Percentiles rank a stretch among this genome's conserved stretches.
Evolutionary conservation across 108 stramenopile species (phyloP).

Genomic region (Skeletonema tropicum): DNA sequence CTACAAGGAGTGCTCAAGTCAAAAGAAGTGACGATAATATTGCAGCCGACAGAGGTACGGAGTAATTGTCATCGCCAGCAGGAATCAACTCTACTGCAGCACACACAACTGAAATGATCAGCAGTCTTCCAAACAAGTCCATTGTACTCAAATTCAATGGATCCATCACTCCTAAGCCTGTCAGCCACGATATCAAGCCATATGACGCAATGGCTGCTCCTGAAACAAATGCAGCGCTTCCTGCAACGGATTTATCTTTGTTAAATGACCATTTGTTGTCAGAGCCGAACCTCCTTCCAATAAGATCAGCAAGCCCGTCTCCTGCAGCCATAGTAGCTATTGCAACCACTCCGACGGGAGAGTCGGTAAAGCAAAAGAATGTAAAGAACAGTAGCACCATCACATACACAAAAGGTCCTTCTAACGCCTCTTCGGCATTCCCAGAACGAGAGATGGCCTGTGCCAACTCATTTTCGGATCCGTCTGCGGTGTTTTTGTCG

Average conservation of each 20-base stretch:
- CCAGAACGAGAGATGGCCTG: constrained; percentile 73
- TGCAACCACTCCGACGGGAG: constrained; percentile 60
- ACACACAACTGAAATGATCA: constrained; percentile 51
- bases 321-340: constrained; percentile 80
- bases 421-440: constrained; percentile 66
- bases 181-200: constrained; percentile 59
- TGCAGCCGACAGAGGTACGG: constrained; percentile 73
- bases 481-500: constrained; percentile 12
- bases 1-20: constrained; percentile 2
- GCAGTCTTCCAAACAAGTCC: constrained; percentile 45
- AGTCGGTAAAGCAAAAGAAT: constrained; percentile 68
- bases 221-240: constrained; percentile 65
- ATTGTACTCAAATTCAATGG: constrained; percentile 23
- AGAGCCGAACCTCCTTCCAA: constrained; percentile 71
- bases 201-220: constrained; percentile 49
- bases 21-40: constrained; percentile 53
- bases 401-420: constrained; percentile 85
- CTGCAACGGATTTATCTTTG: constrained; percentile 67
- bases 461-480: constrained; percentile 60
- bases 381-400: constrained; percentile 58
- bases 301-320: constrained; percentile 83
- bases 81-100: constrained; percentile 75
- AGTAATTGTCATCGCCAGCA: constrained; percentile 80
- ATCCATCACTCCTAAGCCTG: constrained; percentile 46
- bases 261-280: constrained; percentile 72